These are phyloP conservation scores for Phytopythium ostracodes DNA, from an alignment of 352 stramenopile genomes.

Conservation along the genomic window DNA sequence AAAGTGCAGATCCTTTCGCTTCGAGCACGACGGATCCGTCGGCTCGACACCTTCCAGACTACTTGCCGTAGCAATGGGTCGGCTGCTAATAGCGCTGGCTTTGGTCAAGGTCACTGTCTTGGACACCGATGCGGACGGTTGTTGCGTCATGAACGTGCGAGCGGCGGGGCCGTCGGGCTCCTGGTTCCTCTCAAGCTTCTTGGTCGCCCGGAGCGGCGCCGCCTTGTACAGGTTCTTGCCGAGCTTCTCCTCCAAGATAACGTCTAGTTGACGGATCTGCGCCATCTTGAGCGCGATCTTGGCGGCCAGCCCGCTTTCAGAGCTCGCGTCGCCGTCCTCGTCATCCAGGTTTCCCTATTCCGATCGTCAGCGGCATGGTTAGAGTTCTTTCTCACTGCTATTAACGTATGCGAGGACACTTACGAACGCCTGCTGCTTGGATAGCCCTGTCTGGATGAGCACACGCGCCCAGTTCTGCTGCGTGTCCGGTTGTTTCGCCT, in stretches of 20 bases:
- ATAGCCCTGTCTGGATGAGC: constrained; percentile 54
- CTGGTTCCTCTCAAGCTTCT: constrained; percentile 11
- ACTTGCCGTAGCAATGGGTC: neutral
- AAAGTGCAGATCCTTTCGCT: constrained; percentile 15
- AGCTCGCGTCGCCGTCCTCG: constrained; percentile 21
- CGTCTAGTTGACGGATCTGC: constrained; percentile 55
- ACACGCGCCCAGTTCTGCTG: constrained; percentile 54
- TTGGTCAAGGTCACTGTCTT: neutral
- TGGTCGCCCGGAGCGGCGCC: constrained; percentile 13
- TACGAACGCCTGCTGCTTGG: constrained; percentile 67
- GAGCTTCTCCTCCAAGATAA: constrained; percentile 55
- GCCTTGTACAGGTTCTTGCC: constrained; percentile 52
- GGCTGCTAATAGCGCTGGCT: constrained; percentile 10
- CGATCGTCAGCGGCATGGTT: neutral
- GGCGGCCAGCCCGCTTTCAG: constrained; percentile 24
- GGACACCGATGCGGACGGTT: neutral
- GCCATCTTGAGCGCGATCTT: constrained; percentile 79
- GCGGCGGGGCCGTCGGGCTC: neutral
- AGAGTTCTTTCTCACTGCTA: neutral
- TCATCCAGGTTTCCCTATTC: constrained; percentile 45
- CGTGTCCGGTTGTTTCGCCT: neutral
- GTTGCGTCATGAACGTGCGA: constrained; percentile 21
- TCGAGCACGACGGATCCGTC: neutral
- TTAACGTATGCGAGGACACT: constrained; percentile 2
- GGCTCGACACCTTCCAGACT: neutral